Base-by-base conservation (phyloP, 805 yeast species). In the Candida hungchunana region DNA sequence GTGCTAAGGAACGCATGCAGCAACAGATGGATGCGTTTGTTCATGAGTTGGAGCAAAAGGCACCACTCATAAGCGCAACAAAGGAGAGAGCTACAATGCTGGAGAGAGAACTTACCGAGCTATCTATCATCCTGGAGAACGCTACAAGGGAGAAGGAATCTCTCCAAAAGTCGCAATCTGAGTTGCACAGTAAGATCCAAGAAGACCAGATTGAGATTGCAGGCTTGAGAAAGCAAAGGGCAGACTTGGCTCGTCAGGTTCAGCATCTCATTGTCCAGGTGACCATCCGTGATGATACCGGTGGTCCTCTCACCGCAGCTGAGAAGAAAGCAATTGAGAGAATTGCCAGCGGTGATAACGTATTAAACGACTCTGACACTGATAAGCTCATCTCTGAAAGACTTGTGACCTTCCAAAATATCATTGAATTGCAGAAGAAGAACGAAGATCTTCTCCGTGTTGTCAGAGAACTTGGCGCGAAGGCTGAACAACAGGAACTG, bases 221-320 rank as follows among this genome's bases (percentile, higher is more conserved):
- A 17, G 44, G 73, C 5, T 56, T 82, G 43, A 67, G 71, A 29
- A 73, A 71, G 38, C 77, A 81, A 44, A 73, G 81, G 28, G 62
- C 69, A 19, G 97, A 90, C 51, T 63, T 90, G 26, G 84, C 94
- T 6, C 76, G 79, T 28, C 97, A 90, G 56, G 72, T 93, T n/a
- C 86, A 84, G 47, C 71, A 69, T 32, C 67, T 88, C 24, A 66
- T 90, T 25, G 71, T 82, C 12, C 86, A 83, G 51, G 66, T 84
- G 2, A 67, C 77, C 19, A 63, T 82, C 2, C 69, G 77, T 30
- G 73, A 70, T 10, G 69, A 68, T 33, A 64, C 73, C n/a, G 75
- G 75, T 24, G 63, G 67, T 26, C 84, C 90, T 7, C 61, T 90
- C 24, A 71, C 82, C 5, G 58, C 67, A 0, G 73, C 73, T 11